Evolutionary conservation across 2,329 filamentous ascomycete genomes (phyloP).

Genomic region (Akanthomyces muscarius): DNA sequence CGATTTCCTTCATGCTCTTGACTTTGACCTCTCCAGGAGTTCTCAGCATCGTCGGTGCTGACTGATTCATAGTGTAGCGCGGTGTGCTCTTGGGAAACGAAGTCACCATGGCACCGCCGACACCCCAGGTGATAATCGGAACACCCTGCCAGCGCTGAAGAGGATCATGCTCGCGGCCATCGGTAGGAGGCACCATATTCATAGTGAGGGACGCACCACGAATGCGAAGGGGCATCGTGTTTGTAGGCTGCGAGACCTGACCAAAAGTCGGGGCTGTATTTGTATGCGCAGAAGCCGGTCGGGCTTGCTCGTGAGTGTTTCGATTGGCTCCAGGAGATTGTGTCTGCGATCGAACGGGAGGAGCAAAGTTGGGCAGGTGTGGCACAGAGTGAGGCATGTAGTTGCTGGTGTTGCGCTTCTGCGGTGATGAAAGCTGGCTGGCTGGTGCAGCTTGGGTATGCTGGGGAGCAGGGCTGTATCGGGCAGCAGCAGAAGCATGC

Average conservation of each 20-base stretch:
- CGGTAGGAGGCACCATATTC: slow-evolving; percentile 58
- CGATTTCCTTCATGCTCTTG: slow-evolving; percentile 68
- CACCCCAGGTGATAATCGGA: slow-evolving; percentile 82
- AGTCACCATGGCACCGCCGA: slow-evolving; percentile 76
- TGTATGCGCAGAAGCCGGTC: slow-evolving; percentile 51
- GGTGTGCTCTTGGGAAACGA: slow-evolving; percentile 87
- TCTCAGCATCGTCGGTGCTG: slow-evolving; percentile 72
- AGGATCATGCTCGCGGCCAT: slow-evolving; percentile 68
- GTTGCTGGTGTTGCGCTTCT: slow-evolving; percentile 49
- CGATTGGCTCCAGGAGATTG: slow-evolving; percentile 54
- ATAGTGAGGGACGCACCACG: slow-evolving; percentile 52
- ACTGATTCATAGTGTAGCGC: slow-evolving; percentile 72
- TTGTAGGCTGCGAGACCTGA: slow-evolving; percentile 25
- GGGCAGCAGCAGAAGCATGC: slow-evolving; percentile 28
- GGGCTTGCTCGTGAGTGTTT: slow-evolving; percentile 35
- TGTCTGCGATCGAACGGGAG: slow-evolving; percentile 57
- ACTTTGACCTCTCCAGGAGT: slow-evolving; percentile 78
- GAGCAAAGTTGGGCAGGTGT: slow-evolving; percentile 41
- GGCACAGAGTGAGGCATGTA: slow-evolving; percentile 43
- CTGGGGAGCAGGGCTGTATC: slow-evolving; percentile 37
- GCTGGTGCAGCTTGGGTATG: slow-evolving; percentile 16
- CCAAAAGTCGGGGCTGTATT: slow-evolving; percentile 34
- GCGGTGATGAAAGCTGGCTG: slow-evolving; percentile 51
- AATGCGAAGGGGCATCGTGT: neutral
- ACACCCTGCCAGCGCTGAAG: slow-evolving; percentile 87